Evolutionary conservation across 805 yeast species (phyloP).

Genomic region (Torulaspora microellipsoides): DNA sequence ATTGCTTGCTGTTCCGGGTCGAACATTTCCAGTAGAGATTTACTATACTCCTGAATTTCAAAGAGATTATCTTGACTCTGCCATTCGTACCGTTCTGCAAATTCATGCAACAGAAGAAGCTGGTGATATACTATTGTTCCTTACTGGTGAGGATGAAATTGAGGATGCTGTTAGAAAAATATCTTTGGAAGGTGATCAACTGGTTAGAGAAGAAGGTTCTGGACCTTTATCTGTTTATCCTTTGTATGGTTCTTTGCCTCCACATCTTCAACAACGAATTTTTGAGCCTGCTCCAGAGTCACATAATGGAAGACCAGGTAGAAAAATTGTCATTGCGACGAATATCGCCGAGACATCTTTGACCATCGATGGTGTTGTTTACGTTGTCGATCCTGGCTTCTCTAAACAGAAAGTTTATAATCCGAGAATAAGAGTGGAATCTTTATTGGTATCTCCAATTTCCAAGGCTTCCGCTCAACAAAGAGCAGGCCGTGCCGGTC

Average conservation of each 20-base stretch:
- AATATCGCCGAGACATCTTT: constrained; percentile 97
- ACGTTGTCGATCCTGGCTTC: constrained; percentile 96
- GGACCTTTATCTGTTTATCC: constrained; percentile 92
- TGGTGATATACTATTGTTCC: constrained; percentile 81
- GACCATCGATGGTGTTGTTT: constrained; percentile 96
- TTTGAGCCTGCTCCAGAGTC: constrained; percentile 83
- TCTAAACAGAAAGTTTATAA: constrained; percentile 95
- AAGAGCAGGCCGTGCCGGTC: constrained; percentile 99
- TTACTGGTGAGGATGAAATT: constrained; percentile 97
- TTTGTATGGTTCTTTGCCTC: constrained; percentile 93
- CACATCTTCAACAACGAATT: constrained; percentile 88
- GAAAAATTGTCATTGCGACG: constrained; percentile 88
- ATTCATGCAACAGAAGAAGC: constrained; percentile 95
- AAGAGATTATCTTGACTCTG: constrained; percentile 90
- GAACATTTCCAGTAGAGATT: constrained; percentile 96
- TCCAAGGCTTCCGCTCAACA: constrained; percentile 98
- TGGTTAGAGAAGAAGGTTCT: constrained; percentile 81
- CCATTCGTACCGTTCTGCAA: constrained; percentile 90
- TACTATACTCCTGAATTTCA: constrained; percentile 97
- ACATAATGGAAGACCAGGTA: constrained; percentile 83
- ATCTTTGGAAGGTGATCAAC: constrained; percentile 80
- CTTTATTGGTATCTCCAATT: constrained; percentile 89
- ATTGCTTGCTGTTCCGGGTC: constrained; percentile 91
- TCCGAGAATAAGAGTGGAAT: constrained; percentile 93
- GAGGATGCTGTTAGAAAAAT: constrained; percentile 94